Conservation (phyloP, 1,139 yeast species). For the Suhomyces yuchorum region DNA sequence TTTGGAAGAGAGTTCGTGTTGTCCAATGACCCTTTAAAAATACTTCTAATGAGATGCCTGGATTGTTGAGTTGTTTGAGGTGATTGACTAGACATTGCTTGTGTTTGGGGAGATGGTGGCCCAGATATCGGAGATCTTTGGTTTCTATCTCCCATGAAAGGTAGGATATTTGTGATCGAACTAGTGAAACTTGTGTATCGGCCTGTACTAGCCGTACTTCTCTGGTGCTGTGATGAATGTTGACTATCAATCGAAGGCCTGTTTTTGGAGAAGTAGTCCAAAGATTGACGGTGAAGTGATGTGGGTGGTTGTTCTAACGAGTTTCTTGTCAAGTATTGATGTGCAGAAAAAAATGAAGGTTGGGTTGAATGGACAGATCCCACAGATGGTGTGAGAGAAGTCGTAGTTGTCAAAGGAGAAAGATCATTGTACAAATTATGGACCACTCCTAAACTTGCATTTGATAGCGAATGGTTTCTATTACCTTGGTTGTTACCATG, state of each 20-base stretch:
- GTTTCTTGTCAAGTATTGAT: slow-evolving; percentile 42
- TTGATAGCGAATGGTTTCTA: slow-evolving; percentile 12
- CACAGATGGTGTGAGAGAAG: slow-evolving; percentile 47
- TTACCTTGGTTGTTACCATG: slow-evolving; percentile 10
- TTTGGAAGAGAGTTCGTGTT: slow-evolving; percentile 9
- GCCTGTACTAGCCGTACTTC: slow-evolving; percentile 19
- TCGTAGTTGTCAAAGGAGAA: slow-evolving; percentile 49
- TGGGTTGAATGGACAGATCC: slow-evolving; percentile 47
- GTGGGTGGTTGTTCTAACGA: slow-evolving; percentile 42
- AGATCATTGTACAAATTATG: slow-evolving; percentile 29
- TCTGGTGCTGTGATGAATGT: slow-evolving; percentile 21
- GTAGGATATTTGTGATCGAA: slow-evolving; percentile 45
- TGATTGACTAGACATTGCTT: slow-evolving; percentile 4
- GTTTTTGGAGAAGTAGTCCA: slow-evolving; percentile 34
- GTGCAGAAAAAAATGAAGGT: slow-evolving; percentile 50
- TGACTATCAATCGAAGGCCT: slow-evolving; percentile 34
- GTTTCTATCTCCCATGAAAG: slow-evolving; percentile 46
- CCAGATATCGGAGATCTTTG: slow-evolving; percentile 29
- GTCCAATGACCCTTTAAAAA: slow-evolving; percentile 32
- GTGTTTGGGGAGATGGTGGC: slow-evolving; percentile 18
- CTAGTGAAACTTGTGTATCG: slow-evolving; percentile 41
- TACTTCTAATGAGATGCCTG: slow-evolving; percentile 44
- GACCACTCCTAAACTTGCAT: slow-evolving; percentile 12
- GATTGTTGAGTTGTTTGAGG: slow-evolving; percentile 26
- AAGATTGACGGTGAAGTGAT: slow-evolving; percentile 34